Base-by-base conservation (phyloP, 129 eudicot species). In the Chrysanthemum lavandulifolium region DNA sequence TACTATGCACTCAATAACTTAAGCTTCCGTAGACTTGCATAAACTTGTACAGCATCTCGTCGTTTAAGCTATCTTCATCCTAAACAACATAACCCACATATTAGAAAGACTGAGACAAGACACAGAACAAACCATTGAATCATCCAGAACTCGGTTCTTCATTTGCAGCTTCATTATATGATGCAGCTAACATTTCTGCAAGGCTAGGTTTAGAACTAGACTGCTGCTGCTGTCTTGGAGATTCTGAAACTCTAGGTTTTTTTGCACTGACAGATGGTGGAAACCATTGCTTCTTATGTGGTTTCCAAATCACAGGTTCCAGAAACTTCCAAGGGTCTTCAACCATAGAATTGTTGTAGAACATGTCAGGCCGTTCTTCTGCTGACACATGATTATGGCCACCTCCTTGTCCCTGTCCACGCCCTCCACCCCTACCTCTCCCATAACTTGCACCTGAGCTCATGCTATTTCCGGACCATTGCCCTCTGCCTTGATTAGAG, bases 251-350 rank as follows among this genome's bases (percentile, higher is more conserved):
- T 75, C 82, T 81, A 15, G 83, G 79, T 66, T 78, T 87, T 70
- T 92, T 90, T 16, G 52, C 15, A 18, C 61, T 57, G 61, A 81
- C 53, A 36, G 96, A 85, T 58, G 76, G 71, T 1, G 86, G 87
- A 62, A 77, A 60, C 85, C 85, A 82, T 21, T 85, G 78, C 40
- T 82, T 69, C 59, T 79, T 70, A 14, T 33, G 69, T 16, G 61
- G 25, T 65, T 71, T 86, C 95, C 95, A 87, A 62, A 87, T 29
- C 10, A 84, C 87, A 5, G 96, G 97, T 61, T 70, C 72, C 76
- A 86, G 74, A 33, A 61, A 51, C 88, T 82, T 78, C 98, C 98
- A 93, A 1, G 97, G 98, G 74, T 90, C 96, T 82, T 93, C 97
- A 23, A 87, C 80, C 96, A 93, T 89, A 65, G 94, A 91, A 80